Conservation (phyloP, 768 basidiomycete species). For the Cystobasidium onofrii region DNA sequence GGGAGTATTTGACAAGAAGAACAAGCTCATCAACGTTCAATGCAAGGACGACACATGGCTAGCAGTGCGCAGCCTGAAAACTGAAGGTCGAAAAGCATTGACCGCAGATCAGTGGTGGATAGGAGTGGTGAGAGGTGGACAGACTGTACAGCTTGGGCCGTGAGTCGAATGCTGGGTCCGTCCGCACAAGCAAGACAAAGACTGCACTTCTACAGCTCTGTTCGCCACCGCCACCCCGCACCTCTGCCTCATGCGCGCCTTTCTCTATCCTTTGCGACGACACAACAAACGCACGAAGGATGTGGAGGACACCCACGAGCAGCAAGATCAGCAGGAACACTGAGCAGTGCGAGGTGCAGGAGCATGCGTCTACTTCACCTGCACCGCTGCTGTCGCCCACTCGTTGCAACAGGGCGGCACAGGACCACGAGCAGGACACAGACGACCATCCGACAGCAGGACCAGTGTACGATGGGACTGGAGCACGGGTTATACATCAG, state of each 20-base stretch:
- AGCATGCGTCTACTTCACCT: neutral
- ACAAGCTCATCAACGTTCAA: neutral
- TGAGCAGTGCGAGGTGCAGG: neutral
- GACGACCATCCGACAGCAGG: neutral
- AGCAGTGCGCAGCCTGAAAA: neutral
- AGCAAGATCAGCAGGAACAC: neutral
- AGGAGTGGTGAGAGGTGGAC: neutral
- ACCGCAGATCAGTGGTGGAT: slow-evolving; percentile 20
- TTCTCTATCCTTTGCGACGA: no score
- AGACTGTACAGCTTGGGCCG: neutral
- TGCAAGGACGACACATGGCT: slow-evolving; percentile 12
- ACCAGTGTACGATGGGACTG: neutral
- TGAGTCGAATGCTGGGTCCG: neutral
- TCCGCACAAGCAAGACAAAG: no score
- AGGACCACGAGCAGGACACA: neutral
- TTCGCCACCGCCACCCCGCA: neutral
- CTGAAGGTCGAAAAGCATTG: slow-evolving; percentile 24
- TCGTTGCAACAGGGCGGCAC: no score
- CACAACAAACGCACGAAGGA: neutral
- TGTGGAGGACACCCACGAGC: neutral
- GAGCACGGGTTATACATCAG: neutral
- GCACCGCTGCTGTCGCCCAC: neutral
- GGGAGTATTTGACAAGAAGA: neutral
- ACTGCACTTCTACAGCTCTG: no score
- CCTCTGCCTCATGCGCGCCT: neutral